A percentile compares a stretch with the other conserved stretches of the same genome.
Conservation (phyloP, 495 filamentous ascomycete genomes). For the Tuber umbilicatum region DNA sequence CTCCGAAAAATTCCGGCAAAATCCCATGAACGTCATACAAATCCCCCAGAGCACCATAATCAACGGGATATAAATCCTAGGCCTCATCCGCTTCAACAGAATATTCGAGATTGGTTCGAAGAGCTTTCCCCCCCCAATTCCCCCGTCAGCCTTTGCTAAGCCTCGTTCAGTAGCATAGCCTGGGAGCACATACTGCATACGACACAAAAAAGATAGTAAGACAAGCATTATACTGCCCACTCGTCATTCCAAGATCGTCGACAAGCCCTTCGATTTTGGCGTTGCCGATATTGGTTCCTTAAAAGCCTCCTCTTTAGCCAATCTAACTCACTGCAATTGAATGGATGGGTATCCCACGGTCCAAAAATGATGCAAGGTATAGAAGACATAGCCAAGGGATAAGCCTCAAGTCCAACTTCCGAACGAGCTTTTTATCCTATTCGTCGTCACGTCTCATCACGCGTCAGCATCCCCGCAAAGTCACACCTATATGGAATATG, state of each 20-base stretch:
- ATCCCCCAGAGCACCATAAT: slow-evolving; percentile 56
- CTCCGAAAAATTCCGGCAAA: slow-evolving; percentile 68
- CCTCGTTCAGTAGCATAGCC: not conserved
- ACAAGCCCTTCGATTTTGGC: slow-evolving; percentile 71
- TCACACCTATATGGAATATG: not conserved
- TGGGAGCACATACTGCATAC: slow-evolving; percentile 50
- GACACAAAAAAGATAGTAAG: slow-evolving; percentile 89
- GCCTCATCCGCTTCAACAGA: slow-evolving; percentile 67
- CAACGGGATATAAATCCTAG: slow-evolving; percentile 60
- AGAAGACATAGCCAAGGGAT: slow-evolving; percentile 71
- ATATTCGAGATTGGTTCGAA: slow-evolving; percentile 87
- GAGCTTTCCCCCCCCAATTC: slow-evolving; percentile 39
- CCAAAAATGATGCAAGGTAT: slow-evolving; percentile 78
- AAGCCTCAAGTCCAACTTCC: slow-evolving; percentile 63
- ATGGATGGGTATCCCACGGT: slow-evolving; percentile 49
- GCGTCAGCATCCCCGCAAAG: slow-evolving; percentile 2
- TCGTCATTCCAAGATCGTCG: slow-evolving; percentile 57
- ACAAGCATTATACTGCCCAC: slow-evolving; percentile 66
- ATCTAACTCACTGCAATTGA: not conserved
- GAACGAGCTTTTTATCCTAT: slow-evolving; percentile 61
- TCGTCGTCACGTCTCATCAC: slow-evolving; percentile 6
- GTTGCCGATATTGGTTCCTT: slow-evolving; percentile 70
- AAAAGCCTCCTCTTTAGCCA: not conserved
- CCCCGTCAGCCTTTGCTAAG: slow-evolving; percentile 11
- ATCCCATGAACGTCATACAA: slow-evolving; percentile 76